Conservation (phyloP, 2,329 filamentous ascomycete genomes). For the Beauveria medogensis region DNA sequence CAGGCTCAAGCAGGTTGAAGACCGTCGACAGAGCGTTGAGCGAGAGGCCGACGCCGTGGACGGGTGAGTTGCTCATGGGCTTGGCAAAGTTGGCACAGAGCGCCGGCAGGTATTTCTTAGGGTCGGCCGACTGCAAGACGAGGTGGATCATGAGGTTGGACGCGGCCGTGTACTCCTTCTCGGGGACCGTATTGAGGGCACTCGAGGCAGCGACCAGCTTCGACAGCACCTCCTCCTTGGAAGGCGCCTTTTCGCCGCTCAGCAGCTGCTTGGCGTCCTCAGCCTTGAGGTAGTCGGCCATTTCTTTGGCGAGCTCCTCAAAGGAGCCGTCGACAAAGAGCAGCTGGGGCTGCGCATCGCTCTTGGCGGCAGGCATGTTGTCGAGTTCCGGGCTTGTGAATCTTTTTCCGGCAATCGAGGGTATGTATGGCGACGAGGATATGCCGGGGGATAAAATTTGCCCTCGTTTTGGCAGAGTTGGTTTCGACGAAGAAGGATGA, state of each 20-base stretch:
- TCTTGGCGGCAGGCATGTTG: constrained; percentile 28
- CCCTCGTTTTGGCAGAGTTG: constrained; percentile 9
- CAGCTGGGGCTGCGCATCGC: constrained; percentile 47
- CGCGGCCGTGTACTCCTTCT: constrained; percentile 93
- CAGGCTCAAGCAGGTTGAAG: constrained; percentile 81
- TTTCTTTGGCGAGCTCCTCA: constrained; percentile 85
- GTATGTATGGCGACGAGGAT: constrained; percentile 1
- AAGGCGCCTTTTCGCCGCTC: constrained; percentile 45
- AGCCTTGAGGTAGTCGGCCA: constrained; percentile 86
- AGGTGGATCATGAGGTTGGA: constrained; percentile 97
- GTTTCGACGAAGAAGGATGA: constrained; percentile 3
- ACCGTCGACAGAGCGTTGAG: constrained; percentile 88
- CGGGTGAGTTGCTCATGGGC: constrained; percentile 76
- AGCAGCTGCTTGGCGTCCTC: constrained; percentile 71
- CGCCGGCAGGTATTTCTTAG: constrained; percentile 75
- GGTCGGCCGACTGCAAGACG: constrained; percentile 74
- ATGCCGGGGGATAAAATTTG: background rate
- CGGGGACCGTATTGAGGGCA: constrained; percentile 74
- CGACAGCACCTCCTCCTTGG: constrained; percentile 78
- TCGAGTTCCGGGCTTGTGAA: constrained; percentile 14
- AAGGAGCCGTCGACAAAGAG: constrained; percentile 86
- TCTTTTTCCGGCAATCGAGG: background rate
- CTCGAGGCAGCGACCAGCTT: constrained; percentile 77
- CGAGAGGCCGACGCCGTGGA: constrained; percentile 77
- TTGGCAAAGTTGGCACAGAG: constrained; percentile 86